Conservation (phyloP, 805 yeast genomes). For the Maudiozyma bulderi region DNA sequence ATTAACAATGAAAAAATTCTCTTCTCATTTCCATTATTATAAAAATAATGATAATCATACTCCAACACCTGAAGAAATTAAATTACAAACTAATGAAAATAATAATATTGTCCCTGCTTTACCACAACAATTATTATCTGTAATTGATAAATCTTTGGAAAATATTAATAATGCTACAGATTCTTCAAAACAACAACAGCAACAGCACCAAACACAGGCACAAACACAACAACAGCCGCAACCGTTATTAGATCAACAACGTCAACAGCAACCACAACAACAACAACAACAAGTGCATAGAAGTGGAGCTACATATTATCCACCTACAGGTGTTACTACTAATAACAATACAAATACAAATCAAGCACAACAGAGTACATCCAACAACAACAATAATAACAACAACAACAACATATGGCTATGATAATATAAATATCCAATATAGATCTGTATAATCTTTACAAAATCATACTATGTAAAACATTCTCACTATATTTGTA, state of each 20-base stretch:
- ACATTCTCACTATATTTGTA: too few relatives aligned
- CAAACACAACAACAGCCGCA: constrained; percentile 2
- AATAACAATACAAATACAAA: background rate
- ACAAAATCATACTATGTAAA: too few relatives aligned
- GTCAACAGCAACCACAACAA: constrained; percentile 4
- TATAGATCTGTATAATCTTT: too few relatives aligned
- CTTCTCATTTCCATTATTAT: constrained; percentile 29
- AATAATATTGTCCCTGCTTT: constrained; percentile 19
- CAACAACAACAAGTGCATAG: background rate
- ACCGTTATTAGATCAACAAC: background rate
- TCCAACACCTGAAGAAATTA: constrained; percentile 28
- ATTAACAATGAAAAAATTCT: constrained; percentile 28
- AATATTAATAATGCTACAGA: constrained; percentile 15
- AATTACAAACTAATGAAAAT: constrained; percentile 22
- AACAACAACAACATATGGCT: constrained; percentile 7
- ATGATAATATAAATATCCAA: background rate
- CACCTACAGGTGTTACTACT: background rate
- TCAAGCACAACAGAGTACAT: background rate
- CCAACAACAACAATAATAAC: background rate
- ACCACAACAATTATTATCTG: constrained; percentile 21
- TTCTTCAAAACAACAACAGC: constrained; percentile 7
- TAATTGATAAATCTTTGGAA: constrained; percentile 25
- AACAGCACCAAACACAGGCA: constrained; percentile 1
- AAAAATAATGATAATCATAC: constrained; percentile 22
- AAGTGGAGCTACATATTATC: constrained; percentile 1